Evolutionary conservation across 2,329 filamentous ascomycete species (phyloP).

Genomic region (Xylariales sp.): DNA sequence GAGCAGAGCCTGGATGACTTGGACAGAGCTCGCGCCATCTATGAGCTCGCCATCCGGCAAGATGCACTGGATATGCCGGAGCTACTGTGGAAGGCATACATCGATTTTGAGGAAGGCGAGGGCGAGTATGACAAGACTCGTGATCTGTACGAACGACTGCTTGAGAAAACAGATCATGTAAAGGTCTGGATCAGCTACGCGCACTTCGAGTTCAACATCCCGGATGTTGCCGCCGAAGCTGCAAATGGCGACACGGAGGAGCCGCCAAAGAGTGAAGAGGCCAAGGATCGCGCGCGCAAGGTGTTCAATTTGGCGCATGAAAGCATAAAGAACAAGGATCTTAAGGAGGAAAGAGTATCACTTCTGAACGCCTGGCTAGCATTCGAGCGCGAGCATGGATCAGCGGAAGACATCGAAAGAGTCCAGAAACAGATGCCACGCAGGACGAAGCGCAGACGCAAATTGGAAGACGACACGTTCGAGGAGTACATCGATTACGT

Average conservation of each 20-base stretch:
- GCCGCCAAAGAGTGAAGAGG: constrained; percentile 71
- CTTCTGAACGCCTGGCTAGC: constrained; percentile 88
- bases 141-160: constrained; percentile 79
- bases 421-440: constrained; percentile 93
- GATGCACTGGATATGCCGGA: constrained; percentile 92
- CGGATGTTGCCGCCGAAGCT: constrained; percentile 61
- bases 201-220: constrained; percentile 95
- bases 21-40: constrained; percentile 84
- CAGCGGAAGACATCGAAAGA: constrained; percentile 67
- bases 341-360: constrained; percentile 91
- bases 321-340: constrained; percentile 80
- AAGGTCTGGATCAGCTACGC: constrained; percentile 99
- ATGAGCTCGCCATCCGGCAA: constrained; percentile 82
- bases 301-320: constrained; percentile 84
- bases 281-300: constrained; percentile 74
- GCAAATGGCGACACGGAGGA: constrained; percentile 60
- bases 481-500: constrained; percentile 98
- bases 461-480: constrained; percentile 85
- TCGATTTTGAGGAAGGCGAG: constrained; percentile 97
- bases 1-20: constrained; percentile 88
- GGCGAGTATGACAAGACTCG: constrained; percentile 83
- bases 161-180: constrained; percentile 95
- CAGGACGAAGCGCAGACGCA: constrained; percentile 85
- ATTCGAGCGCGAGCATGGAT: constrained; percentile 85
- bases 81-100: constrained; percentile 95